Evolutionary conservation across 768 basidiomycete species (phyloP), one percentile per base, ranked within the genome.

Genomic region (Sutorius australiensis): DNA sequence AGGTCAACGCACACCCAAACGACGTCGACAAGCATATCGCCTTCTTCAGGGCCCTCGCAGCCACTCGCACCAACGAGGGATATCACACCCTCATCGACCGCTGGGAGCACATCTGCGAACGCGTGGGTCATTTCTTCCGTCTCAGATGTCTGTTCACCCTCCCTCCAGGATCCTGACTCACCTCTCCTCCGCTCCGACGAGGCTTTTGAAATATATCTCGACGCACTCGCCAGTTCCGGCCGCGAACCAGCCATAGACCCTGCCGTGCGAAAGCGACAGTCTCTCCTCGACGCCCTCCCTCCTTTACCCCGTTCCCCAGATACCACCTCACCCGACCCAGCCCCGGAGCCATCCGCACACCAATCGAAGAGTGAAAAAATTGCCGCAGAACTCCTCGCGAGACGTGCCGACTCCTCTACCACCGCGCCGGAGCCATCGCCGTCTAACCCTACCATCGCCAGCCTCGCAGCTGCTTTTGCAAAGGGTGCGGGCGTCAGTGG

Each of bases 51-150:
- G 89, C 86, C 16, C 72, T 93, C 28, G 60, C 80, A 19, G 80
- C 80, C 0, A 86, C 86, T 0, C 80, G 82, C 46, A 73, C 86
- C 32, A 82, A 80, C 51, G 77, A 83, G 12, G 89, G 82, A 0
- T 85, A 85, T 66, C 84, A 90, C 53, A 72, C 87, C 21, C 72
- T 92, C 51, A 81, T 90, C 51, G 82, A 74, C 62, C 81, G 89
- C 50, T 93, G 91, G 90, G 90, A 93, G 65, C 77, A 84, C 59
- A 83, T 86, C 79, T 81, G 80, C 61, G 87, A 92, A 78, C 90
- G 86, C 64, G 91, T 92, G 72, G 60, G 88, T 82, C 30, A 13
- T 9, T 34, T 47, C 37, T 36, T 34, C 46, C 21, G 5, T 14
- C 34, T 53, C 46, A 46, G 24, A 24, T 24, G 24, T 24, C 24